Conservation (phyloP, 306 rosid genomes). For the Prunus mongolica region DNA sequence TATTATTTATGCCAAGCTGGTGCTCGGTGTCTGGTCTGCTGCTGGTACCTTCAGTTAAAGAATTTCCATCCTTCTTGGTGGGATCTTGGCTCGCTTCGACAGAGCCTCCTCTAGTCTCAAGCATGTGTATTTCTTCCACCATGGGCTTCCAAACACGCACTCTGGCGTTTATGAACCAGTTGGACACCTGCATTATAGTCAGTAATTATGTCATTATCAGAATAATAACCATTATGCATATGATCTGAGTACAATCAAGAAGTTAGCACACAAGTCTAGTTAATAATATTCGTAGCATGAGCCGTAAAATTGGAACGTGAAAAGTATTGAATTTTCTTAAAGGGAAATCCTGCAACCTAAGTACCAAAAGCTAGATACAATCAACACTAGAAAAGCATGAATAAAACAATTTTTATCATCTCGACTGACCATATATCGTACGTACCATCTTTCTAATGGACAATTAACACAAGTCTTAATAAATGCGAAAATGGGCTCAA, state of each 20-base stretch:
- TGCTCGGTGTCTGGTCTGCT: slow-evolving; percentile 23
- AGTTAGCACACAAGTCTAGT: not conserved
- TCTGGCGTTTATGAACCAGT: slow-evolving; percentile 90
- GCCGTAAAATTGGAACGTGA: no score
- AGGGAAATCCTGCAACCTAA: no score
- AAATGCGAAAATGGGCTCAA: not conserved
- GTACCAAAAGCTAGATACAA: no score
- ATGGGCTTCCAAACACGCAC: slow-evolving; percentile 97
- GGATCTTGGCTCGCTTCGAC: slow-evolving; percentile 24
- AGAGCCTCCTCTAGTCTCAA: slow-evolving; percentile 68
- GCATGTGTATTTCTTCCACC: slow-evolving; percentile 96
- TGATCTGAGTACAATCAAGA: not conserved
- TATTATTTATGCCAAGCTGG: slow-evolving; percentile 21
- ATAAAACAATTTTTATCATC: no score
- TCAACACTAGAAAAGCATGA: no score
- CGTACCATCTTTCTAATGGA: no score
- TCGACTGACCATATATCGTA: no score
- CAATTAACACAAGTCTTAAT: no score
- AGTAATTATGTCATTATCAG: not conserved
- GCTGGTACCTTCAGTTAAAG: slow-evolving; percentile 24
- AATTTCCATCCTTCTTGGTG: slow-evolving; percentile 27
- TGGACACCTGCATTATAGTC: slow-evolving; percentile 60
- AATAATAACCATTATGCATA: not conserved
- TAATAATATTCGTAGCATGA: no score
- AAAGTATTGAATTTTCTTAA: no score